Base-by-base conservation (phyloP, 2,329 filamentous ascomycete species). In the Talaromyces sp. region DNA sequence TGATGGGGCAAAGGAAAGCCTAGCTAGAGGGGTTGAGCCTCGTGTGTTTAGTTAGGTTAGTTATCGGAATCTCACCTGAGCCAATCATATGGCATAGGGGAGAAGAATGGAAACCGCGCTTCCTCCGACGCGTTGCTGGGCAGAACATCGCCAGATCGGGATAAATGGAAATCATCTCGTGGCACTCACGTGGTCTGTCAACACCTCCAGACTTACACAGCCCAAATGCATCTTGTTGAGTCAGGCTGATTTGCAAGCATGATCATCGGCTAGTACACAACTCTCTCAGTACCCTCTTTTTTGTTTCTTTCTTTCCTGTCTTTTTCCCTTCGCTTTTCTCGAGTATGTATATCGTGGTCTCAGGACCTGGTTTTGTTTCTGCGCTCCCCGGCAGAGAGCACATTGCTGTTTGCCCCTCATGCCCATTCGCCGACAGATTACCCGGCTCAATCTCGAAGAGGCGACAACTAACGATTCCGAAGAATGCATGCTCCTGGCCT, bases 361-460 rank as follows among this genome's bases (percentile, higher is more conserved):
- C 52, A 33, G 28, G 10, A 13, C n/a, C n/a, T 48, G 5, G 36
- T 59, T 35, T 25, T 22, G 40, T 37, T 53, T 36, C 53, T 59
- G 48, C 55, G 62, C 60, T 61, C 60, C 61, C 56, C 46, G 60
- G 60, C 63, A 70, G 65, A 66, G 56, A 54, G 51, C 54, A 57
- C 56, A 59, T 64, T 60, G 62, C 62, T 55, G 62, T 19, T 41
- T 43, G 57, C 57, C 53, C 57, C 57, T 59, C 63, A 74, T 74
- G 71, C 69, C 67, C 61, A 65, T 61, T 57, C 67, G 64, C 62
- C 69, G 66, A 61, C 63, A 68, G 41, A 60, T 63, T 52, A 69
- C 71, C 53, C 70, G 73, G 35, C 61, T 75, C 48, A 66, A 65
- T 19, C 67, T 76, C 53, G 74, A 77, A 65, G 66, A 68, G 36